phyloP scores from a whole-genome alignment of 2,329 filamentous ascomycete genomes.

The Colletotrichum liriopes region DNA sequence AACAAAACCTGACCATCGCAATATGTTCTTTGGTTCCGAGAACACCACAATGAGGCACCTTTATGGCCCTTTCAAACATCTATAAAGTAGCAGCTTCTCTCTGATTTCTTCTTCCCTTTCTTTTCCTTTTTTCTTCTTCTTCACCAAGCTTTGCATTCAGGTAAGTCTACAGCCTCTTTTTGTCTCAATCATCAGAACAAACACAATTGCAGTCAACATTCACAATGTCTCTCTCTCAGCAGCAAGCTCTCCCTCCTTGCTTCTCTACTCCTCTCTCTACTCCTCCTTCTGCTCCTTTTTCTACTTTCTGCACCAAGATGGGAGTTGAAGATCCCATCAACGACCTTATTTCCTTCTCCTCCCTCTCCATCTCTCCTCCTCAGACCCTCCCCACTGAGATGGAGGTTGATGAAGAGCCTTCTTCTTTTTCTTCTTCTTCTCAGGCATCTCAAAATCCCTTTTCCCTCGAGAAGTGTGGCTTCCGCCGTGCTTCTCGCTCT shows the following conservation, averaged over 20 bases:
- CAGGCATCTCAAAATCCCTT: not conserved
- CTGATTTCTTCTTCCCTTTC: too few species aligned
- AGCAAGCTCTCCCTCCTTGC: too few species aligned
- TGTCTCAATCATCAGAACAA: not conserved
- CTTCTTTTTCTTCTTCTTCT: not conserved
- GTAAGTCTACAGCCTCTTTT: not conserved
- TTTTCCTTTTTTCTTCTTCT: not conserved
- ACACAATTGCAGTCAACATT: not conserved
- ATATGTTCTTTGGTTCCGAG: not conserved
- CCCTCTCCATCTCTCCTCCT: not conserved
- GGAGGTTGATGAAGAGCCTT: not conserved
- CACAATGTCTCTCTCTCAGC: not conserved
- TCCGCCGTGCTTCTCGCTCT: not conserved
- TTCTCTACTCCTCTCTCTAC: not conserved
- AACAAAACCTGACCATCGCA: not conserved
- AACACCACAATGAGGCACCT: not conserved
- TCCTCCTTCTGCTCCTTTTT: not conserved
- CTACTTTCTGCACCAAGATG: not conserved
- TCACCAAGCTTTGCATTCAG: slow-evolving; percentile 1
- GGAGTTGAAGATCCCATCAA: not conserved
- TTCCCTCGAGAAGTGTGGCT: not conserved
- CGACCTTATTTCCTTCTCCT: not conserved
- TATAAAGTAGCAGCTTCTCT: not conserved
- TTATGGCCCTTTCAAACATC: too few species aligned
- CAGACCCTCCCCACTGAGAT: slow-evolving; percentile 3